Evolutionary conservation across 306 rosid genomes (phyloP).

Genomic region (Rubus idaeus): DNA sequence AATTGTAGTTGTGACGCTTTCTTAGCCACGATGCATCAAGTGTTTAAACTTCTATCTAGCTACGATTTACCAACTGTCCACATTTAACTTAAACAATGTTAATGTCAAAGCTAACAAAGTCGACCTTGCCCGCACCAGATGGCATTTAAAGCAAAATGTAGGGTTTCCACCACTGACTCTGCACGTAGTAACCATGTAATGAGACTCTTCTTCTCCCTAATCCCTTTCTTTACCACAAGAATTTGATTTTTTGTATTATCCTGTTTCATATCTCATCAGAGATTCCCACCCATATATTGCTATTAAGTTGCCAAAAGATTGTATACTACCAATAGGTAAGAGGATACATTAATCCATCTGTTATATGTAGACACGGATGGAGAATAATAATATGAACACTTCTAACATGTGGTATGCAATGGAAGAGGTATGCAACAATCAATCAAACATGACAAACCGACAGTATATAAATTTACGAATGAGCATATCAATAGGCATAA

Average conservation of each 20-base stretch:
- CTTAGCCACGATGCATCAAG: slow-evolving; percentile 17
- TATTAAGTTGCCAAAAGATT: too few species aligned
- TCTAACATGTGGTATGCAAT: background rate
- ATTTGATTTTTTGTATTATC: background rate
- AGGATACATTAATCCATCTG: background rate
- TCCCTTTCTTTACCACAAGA: background rate
- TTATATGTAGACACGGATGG: background rate
- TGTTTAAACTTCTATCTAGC: background rate
- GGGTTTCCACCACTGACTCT: background rate
- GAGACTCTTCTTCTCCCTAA: background rate
- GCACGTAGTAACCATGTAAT: background rate
- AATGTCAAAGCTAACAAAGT: background rate
- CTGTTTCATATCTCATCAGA: background rate
- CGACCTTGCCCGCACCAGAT: background rate
- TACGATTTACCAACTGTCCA: too few species aligned
- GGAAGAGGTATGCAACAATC: background rate
- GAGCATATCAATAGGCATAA: slow-evolving; percentile 10
- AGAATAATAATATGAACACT: background rate
- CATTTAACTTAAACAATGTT: too few species aligned
- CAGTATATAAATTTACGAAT: background rate
- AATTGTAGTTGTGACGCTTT: slow-evolving; percentile 33
- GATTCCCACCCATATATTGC: background rate
- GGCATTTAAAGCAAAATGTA: background rate
- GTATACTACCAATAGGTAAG: background rate
- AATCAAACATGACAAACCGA: slow-evolving; percentile 5